Percentiles rank a stretch among this genome's conserved stretches.
Conservation (phyloP, 768 basidiomycete species). For the Lanmaoa rubissima region DNA sequence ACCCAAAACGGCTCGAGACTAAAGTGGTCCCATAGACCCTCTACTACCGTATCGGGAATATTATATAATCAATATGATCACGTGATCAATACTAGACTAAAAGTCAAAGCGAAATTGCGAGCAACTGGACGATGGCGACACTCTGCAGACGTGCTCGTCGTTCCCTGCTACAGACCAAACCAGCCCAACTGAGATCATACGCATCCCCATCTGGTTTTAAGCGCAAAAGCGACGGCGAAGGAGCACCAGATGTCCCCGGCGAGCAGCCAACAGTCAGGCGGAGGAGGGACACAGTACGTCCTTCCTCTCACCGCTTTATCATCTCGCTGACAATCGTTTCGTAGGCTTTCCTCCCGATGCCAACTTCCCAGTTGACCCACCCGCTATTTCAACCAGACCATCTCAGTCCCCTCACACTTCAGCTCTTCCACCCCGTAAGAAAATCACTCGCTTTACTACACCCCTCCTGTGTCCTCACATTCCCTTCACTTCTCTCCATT, state of each 20-base stretch:
- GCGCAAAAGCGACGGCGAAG: slow-evolving; percentile 19
- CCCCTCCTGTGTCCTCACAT: not conserved
- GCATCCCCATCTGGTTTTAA: slow-evolving; percentile 22
- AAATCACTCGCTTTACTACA: not conserved
- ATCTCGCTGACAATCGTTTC: not conserved
- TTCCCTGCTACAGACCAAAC: not conserved
- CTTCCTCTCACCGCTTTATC: not conserved
- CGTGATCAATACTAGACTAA: not conserved
- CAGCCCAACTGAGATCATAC: slow-evolving; percentile 10
- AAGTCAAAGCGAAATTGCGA: not conserved
- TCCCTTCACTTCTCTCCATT: not conserved
- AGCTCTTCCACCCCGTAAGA: slow-evolving; percentile 45
- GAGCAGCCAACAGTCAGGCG: slow-evolving; percentile 24
- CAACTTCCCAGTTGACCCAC: slow-evolving; percentile 37
- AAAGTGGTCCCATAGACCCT: too few relatives aligned
- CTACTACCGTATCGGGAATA: too few relatives aligned
- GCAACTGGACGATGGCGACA: slow-evolving; percentile 10
- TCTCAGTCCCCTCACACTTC: slow-evolving; percentile 35
- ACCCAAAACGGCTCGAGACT: too few relatives aligned
- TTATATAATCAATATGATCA: slow-evolving; percentile 1
- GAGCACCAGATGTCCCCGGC: slow-evolving; percentile 8
- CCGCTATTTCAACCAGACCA: slow-evolving; percentile 42
- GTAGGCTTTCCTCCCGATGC: slow-evolving; percentile 46
- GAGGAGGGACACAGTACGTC: slow-evolving; percentile 24
- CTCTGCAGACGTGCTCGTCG: slow-evolving; percentile 16